phyloP scores from a whole-genome alignment of 2,329 filamentous ascomycete genomes.

The Trichophyton benhamiae region DNA sequence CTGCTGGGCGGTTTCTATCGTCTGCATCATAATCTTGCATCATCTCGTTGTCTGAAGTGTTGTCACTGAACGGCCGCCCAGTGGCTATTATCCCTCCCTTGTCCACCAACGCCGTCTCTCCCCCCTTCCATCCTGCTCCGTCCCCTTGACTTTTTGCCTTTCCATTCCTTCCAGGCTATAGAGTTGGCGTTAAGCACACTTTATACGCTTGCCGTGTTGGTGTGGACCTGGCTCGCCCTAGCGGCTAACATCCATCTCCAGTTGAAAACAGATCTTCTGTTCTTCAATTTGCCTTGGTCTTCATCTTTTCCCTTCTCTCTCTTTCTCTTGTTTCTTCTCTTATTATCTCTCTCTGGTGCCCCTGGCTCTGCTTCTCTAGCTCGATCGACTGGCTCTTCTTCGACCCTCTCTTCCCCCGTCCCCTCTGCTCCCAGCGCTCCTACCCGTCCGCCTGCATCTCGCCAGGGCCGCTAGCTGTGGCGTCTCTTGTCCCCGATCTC shows the following conservation, averaged over 20 bases:
- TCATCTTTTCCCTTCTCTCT: background rate
- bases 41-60: background rate
- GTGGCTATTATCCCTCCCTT: background rate
- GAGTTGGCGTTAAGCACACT: background rate
- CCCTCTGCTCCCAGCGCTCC: background rate
- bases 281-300: slow-evolving; percentile 5
- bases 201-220: slow-evolving; percentile 2
- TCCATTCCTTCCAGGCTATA: background rate
- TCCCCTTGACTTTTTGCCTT: background rate
- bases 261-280: slow-evolving; percentile 5
- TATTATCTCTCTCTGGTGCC: background rate
- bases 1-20: background rate
- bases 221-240: slow-evolving; percentile 3
- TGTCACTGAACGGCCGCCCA: background rate
- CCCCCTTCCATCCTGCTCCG: background rate
- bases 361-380: background rate
- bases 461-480: background rate
- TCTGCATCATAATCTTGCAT: background rate
- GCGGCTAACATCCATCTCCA: slow-evolving; percentile 3
- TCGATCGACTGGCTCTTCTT: background rate
- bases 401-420: no score
- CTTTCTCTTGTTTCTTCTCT: background rate
- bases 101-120: background rate
- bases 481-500: background rate
- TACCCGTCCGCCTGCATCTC: background rate